phyloP scores from a whole-genome alignment of 2,329 filamentous ascomycete species.

The Alternaria metachromatica region DNA sequence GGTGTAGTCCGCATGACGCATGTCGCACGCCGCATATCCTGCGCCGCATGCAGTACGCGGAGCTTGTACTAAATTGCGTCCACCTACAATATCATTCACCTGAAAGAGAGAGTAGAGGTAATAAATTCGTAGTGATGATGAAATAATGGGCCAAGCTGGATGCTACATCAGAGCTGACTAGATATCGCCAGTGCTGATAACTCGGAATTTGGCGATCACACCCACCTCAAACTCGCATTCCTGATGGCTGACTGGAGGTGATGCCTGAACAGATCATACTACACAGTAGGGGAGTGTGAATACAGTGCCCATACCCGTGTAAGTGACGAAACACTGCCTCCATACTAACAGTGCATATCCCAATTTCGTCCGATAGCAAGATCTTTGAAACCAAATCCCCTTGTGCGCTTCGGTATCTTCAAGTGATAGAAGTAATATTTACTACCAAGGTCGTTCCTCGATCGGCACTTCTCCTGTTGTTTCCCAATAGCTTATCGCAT shows the following conservation, averaged over 20 bases:
- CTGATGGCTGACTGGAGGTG: not conserved
- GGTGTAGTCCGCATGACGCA: not conserved
- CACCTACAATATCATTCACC: not conserved
- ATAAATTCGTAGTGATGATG: not conserved
- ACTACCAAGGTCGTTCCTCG: not conserved
- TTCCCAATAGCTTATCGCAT: not conserved
- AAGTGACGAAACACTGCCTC: not conserved
- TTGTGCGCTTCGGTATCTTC: not conserved
- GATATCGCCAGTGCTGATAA: not conserved
- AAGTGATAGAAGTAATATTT: not conserved
- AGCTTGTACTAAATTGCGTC: not conserved
- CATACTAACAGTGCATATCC: not conserved
- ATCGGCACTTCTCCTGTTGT: not conserved
- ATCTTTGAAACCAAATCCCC: not conserved
- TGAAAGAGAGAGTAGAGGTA: not conserved
- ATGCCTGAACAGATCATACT: not conserved
- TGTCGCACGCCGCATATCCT: not conserved
- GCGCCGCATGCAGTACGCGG: not conserved
- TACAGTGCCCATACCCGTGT: not conserved
- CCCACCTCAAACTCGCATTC: not conserved
- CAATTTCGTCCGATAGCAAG: not conserved
- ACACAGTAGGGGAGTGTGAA: not conserved
- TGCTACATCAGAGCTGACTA: not conserved
- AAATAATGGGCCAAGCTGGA: not conserved
- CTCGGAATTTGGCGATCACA: not conserved